Conservation (phyloP, 164 flowering plant species). For the Berberis thunbergii region DNA sequence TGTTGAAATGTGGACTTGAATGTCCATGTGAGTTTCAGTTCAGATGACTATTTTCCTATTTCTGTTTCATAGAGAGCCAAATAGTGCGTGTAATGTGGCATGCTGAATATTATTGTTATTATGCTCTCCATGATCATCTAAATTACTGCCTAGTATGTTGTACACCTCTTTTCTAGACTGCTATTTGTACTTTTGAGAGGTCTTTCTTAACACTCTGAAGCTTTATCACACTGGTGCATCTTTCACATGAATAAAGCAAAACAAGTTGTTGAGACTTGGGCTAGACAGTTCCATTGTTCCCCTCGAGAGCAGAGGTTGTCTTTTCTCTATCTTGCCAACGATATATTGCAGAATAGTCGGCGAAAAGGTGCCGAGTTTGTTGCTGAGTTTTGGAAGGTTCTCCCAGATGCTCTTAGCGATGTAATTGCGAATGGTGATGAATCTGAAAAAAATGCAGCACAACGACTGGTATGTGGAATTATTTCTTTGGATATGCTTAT, state of each 20-base stretch:
- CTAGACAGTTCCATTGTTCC: conserved; percentile 66
- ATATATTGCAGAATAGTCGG: conserved; percentile 88
- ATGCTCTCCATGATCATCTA: too few species aligned
- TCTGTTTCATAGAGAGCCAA: too few species aligned
- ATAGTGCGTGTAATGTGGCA: too few species aligned
- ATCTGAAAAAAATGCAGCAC: conserved; percentile 52
- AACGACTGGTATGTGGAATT: conserved; percentile 53
- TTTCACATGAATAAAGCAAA: conserved; percentile 87
- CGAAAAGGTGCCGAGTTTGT: conserved; percentile 92
- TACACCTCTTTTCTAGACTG: not conserved
- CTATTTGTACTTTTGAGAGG: conserved; percentile 4
- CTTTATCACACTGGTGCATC: conserved; percentile 97
- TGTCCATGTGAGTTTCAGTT: too few species aligned
- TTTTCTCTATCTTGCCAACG: conserved; percentile 92
- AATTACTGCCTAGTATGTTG: not conserved
- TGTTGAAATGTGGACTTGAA: too few species aligned
- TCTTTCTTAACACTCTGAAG: conserved; percentile 44
- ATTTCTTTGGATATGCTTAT: not conserved
- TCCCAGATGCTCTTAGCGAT: conserved; percentile 84
- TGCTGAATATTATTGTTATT: too few species aligned
- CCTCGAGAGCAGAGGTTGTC: conserved; percentile 76
- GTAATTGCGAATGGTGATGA: conserved; percentile 77
- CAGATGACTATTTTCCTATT: too few species aligned
- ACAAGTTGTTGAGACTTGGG: conserved; percentile 96
- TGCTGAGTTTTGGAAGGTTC: conserved; percentile 94